phyloP scores from a whole-genome alignment of 768 basidiomycete species.

The Filobasidium wieringae region DNA sequence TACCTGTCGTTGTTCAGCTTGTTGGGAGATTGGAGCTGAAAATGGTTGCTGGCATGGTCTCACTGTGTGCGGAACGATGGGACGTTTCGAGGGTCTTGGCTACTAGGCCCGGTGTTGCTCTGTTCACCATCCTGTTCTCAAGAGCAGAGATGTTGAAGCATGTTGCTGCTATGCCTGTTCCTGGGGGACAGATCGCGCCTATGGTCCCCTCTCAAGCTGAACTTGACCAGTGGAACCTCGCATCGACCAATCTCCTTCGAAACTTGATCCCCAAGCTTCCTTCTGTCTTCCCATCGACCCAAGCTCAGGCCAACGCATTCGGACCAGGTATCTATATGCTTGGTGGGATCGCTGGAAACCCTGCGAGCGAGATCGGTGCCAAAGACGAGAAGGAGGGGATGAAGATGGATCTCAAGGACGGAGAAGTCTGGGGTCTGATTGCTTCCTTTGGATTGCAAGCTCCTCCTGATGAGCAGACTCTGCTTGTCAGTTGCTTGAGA shows the following conservation, averaged over 20 bases:
- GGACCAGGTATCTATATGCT: constrained; percentile 40
- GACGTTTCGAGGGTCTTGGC: constrained; percentile 60
- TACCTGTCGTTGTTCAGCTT: constrained; percentile 75
- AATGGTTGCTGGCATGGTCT: constrained; percentile 73
- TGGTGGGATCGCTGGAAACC: constrained; percentile 16
- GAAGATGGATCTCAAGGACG: constrained; percentile 36
- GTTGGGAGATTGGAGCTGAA: constrained; percentile 67
- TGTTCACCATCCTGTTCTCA: constrained; percentile 80
- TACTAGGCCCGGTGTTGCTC: constrained; percentile 82
- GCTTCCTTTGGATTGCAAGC: constrained; percentile 58
- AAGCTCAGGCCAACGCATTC: constrained; percentile 42
- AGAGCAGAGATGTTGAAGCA: constrained; percentile 68
- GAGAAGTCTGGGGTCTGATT: constrained; percentile 38
- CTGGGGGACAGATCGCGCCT: constrained; percentile 39
- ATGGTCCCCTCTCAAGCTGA: constrained; percentile 44
- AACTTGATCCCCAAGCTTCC: constrained; percentile 64
- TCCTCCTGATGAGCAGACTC: constrained; percentile 72
- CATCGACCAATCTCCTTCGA: constrained; percentile 79
- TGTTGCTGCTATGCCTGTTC: not conserved
- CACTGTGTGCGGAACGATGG: constrained; percentile 65
- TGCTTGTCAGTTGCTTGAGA: constrained; percentile 68
- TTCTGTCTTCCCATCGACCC: constrained; percentile 75
- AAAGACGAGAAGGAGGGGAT: constrained; percentile 27
- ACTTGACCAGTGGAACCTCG: constrained; percentile 64
- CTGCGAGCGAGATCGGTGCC: constrained; percentile 11